Conservation (phyloP, 148 eudicot species). For the Salicornia ramosissima region DNA sequence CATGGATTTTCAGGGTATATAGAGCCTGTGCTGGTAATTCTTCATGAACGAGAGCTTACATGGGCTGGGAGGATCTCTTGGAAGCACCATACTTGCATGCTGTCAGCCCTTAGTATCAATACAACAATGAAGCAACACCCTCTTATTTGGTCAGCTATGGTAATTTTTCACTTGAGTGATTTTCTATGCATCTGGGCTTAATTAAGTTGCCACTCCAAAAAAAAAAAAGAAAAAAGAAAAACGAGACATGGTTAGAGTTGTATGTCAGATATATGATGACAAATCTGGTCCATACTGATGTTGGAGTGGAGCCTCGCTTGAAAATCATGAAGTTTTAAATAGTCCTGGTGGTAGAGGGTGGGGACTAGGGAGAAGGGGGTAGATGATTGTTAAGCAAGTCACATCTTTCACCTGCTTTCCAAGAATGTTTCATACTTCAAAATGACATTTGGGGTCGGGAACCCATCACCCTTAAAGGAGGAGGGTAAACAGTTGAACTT, state of each 20-base stretch:
- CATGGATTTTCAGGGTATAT: conserved; percentile 59
- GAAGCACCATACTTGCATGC: conserved; percentile 90
- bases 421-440: too few relatives aligned
- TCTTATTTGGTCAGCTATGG: conserved; percentile 92
- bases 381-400: too few relatives aligned
- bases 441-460: too few relatives aligned
- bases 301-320: too few relatives aligned
- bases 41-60: conserved; percentile 88
- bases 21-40: conserved; percentile 92
- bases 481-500: too few relatives aligned
- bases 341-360: too few relatives aligned
- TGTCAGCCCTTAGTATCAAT: conserved; percentile 90
- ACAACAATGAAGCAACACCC: conserved; percentile 94
- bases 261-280: background rate
- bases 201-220: background rate
- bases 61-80: conserved; percentile 93
- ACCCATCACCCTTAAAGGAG: too few relatives aligned
- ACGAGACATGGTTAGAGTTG: background rate
- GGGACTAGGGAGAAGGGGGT: too few relatives aligned
- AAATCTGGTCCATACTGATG: background rate
- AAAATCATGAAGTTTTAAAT: too few relatives aligned
- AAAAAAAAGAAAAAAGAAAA: background rate
- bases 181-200: background rate
- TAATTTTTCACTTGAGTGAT: conserved; percentile 30
- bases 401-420: too few relatives aligned